Evolutionary conservation across 805 yeast genomes (phyloP), one percentile per base, ranked within the genome.

Genomic region (Candida maltosa): DNA sequence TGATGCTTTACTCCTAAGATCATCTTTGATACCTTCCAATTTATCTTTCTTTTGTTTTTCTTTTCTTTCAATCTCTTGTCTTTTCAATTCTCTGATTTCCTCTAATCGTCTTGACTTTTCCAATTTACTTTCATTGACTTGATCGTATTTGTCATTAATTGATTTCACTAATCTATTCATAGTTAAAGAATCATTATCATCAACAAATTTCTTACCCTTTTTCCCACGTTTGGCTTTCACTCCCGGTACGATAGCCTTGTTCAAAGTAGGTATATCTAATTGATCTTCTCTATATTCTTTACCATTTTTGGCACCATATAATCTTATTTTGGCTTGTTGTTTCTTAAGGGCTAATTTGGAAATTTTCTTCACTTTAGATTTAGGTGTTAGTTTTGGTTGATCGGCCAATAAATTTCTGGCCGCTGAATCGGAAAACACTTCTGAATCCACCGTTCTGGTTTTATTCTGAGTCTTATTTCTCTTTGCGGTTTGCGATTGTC

Each of bases 101-200:
- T 91, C 97, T 31, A 93, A 69, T 59, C 95, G 80, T 53, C 86
- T 78, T 1, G 95, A 81, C 54, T 86, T 87, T 54, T 91, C 98
- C 38, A 93, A 68, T 60, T 88, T 93, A 47, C 95, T 83, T 52
- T 89, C 96, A 48, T 83, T 80, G 6, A 78, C 75, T 28, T 76
- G 73, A 42, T 91, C 97, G 45, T 80, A 72, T 41, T 81, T 76
- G 53, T 88, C 95, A 49, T 87, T 88, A 37, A 93, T 87, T 21
- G 83, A 77, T 45, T 80, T 82, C 34, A 89, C 78, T 40, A 91
- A 69, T 58, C 94, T 72, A 44, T 75, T 76, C 62, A 87, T 52
- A 21, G 75, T 70, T 30, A 77, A 52, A 10, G 73, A 58, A 52
- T 87, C 87, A 47, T 77, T 73, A 50, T 85, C 95, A 27, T 66